These are phyloP conservation scores for Fusarium circinatum DNA, from an alignment of 2,329 filamentous ascomycete genomes.

Conservation along the genomic window DNA sequence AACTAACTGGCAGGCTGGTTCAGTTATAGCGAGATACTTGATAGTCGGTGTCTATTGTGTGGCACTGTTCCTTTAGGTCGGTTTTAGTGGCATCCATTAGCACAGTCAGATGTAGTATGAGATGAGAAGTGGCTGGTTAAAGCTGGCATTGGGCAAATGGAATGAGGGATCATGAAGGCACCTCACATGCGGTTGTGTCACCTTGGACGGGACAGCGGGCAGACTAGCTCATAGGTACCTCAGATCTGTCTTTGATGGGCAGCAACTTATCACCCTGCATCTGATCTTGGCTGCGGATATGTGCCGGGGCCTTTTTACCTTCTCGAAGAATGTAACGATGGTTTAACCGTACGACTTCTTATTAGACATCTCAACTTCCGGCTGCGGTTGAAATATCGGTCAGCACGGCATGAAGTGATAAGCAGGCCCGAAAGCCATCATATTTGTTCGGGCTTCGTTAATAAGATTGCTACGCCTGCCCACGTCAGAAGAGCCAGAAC, in stretches of 20 bases:
- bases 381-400: constrained; percentile 32
- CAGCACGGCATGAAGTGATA: constrained; percentile 19
- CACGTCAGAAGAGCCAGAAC: constrained; percentile 24
- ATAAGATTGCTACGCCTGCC: constrained; percentile 7
- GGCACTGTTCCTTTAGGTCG: neutral
- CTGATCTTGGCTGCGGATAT: constrained; percentile 2
- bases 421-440: constrained; percentile 15
- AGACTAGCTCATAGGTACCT: constrained; percentile 10
- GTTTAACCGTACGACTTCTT: constrained; percentile 30
- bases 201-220: constrained; percentile 19
- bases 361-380: constrained; percentile 28
- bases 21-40: neutral
- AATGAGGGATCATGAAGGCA: constrained; percentile 15
- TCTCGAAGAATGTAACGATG: constrained; percentile 27
- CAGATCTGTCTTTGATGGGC: constrained; percentile 9
- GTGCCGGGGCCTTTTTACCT: constrained; percentile 16
- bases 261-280: constrained; percentile 32
- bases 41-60: neutral
- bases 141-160: constrained; percentile 11
- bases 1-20: neutral
- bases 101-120: constrained; percentile 26
- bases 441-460: neutral
- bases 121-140: constrained; percentile 25
- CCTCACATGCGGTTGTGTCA: constrained; percentile 32
- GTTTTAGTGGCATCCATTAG: neutral